Percentiles rank a stretch among this genome's conserved stretches.
These are phyloP conservation scores for Thalia dealbata DNA, from an alignment of 176 grass and related monocot species.

Conservation along the genomic window DNA sequence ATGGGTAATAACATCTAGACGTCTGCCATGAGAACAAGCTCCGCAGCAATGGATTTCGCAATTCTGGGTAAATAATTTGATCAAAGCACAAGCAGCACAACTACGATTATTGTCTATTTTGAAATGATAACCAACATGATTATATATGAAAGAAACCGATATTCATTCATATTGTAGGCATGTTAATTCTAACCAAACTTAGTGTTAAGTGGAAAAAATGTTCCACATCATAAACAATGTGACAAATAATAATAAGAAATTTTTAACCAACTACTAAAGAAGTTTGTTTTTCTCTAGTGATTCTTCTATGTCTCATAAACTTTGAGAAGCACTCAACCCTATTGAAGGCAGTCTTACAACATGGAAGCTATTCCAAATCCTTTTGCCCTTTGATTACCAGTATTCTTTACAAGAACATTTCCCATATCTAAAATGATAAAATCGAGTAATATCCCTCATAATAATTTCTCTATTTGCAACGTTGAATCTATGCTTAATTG, in stretches of 20 bases:
- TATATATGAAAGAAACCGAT: background rate
- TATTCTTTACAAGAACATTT: conserved; percentile 58
- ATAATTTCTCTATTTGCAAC: conserved; percentile 50
- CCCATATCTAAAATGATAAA: conserved; percentile 58
- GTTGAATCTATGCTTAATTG: conserved; percentile 53
- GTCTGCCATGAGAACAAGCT: background rate
- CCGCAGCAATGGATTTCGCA: background rate
- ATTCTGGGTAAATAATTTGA: too few relatives aligned
- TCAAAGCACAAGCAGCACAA: too few relatives aligned
- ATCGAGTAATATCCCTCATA: conserved; percentile 56
- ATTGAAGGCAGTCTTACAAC: background rate
- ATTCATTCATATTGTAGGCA: background rate
- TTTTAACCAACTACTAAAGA: background rate
- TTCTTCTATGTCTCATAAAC: background rate
- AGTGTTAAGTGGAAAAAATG: background rate
- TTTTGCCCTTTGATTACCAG: conserved; percentile 37
- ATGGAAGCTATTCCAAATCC: background rate
- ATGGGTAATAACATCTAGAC: background rate
- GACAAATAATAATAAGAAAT: background rate
- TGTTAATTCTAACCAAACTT: too few relatives aligned
- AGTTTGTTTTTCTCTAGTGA: background rate
- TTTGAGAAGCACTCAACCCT: background rate
- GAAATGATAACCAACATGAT: background rate
- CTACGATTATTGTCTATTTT: background rate
- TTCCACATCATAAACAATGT: background rate